Evolutionary conservation across 2,329 filamentous ascomycete species (phyloP).

Genomic region (Arthrobotrys sphaeroides): DNA sequence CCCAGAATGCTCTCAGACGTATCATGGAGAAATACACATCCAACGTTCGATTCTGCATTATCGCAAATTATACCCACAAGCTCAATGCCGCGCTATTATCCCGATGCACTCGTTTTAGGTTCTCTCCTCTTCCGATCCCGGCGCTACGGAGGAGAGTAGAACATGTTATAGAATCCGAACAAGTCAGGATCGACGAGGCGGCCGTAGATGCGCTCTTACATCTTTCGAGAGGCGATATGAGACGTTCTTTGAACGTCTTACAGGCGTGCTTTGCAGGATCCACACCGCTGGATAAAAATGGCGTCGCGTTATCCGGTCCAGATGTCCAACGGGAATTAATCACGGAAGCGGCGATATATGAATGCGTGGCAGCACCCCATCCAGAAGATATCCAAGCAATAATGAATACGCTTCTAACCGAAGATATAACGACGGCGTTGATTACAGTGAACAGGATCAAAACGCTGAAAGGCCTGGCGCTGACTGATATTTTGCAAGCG

Average conservation of each 20-base stretch:
- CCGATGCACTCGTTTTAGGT: slow-evolving; percentile 91
- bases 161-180: slow-evolving; percentile 86
- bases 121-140: slow-evolving; percentile 87
- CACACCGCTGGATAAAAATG: slow-evolving; percentile 66
- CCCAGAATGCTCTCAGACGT: slow-evolving; percentile 93
- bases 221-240: slow-evolving; percentile 95
- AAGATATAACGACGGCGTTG: slow-evolving; percentile 89
- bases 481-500: slow-evolving; percentile 92
- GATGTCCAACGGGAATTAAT: slow-evolving; percentile 83
- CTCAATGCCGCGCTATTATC: slow-evolving; percentile 91
- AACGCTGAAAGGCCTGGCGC: slow-evolving; percentile 80
- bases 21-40: slow-evolving; percentile 99
- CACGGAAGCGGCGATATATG: slow-evolving; percentile 91
- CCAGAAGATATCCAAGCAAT: slow-evolving; percentile 88
- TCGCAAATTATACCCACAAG: slow-evolving; percentile 99
- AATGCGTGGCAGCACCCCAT: slow-evolving; percentile 94
- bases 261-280: slow-evolving; percentile 94
- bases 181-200: slow-evolving; percentile 80
- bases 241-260: slow-evolving; percentile 89
- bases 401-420: slow-evolving; percentile 81
- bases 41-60: slow-evolving; percentile 97
- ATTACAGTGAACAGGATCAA: slow-evolving; percentile 90
- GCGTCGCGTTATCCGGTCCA: slow-evolving; percentile 68
- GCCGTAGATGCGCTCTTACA: slow-evolving; percentile 84
- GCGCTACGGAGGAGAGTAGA: slow-evolving; percentile 89